Percentiles rank a stretch among this genome's conserved stretches.
phyloP scores from a whole-genome alignment of 2,329 filamentous ascomycete species.

The Ophiocordyceps unilateralis region DNA sequence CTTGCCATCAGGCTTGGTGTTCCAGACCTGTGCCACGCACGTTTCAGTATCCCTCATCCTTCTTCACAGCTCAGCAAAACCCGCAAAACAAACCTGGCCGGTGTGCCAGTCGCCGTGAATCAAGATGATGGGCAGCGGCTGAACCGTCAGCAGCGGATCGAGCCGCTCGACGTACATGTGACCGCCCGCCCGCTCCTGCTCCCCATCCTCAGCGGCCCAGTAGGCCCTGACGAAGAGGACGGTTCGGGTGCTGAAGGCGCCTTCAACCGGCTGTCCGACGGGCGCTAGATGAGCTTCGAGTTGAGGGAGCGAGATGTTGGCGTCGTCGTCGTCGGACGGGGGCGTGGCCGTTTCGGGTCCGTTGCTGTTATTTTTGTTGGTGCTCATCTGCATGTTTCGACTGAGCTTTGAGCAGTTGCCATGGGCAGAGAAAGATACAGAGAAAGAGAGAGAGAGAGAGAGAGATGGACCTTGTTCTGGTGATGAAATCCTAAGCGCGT shows the following conservation, averaged over 20 bases:
- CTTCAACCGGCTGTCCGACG: not conserved
- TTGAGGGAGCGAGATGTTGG: too few relatives aligned
- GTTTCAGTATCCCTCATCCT: not conserved
- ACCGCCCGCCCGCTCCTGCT: conserved; percentile 5
- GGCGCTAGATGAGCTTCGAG: not conserved
- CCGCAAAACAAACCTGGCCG: conserved; percentile 11
- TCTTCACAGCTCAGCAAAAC: not conserved
- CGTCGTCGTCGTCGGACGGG: too few relatives aligned
- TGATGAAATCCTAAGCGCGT: too few relatives aligned
- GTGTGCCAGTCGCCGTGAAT: conserved; percentile 20
- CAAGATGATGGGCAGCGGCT: conserved; percentile 13
- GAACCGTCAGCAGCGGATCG: conserved; percentile 6
- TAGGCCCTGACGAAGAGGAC: conserved; percentile 11
- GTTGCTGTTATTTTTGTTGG: too few relatives aligned
- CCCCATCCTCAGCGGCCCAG: not conserved
- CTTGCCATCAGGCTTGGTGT: conserved; percentile 27
- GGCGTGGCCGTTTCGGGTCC: too few relatives aligned
- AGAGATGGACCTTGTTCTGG: too few relatives aligned
- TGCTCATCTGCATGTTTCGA: too few relatives aligned
- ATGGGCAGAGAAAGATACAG: too few relatives aligned
- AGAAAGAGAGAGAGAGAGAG: too few relatives aligned
- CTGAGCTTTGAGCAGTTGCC: too few relatives aligned
- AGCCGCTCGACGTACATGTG: conserved; percentile 19
- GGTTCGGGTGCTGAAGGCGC: conserved; percentile 5
- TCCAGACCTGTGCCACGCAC: conserved; percentile 17